Percentiles rank a stretch among this genome's conserved stretches.
Evolutionary conservation across 306 rosid genomes (phyloP).

Genomic region (Rosa lucieae): DNA sequence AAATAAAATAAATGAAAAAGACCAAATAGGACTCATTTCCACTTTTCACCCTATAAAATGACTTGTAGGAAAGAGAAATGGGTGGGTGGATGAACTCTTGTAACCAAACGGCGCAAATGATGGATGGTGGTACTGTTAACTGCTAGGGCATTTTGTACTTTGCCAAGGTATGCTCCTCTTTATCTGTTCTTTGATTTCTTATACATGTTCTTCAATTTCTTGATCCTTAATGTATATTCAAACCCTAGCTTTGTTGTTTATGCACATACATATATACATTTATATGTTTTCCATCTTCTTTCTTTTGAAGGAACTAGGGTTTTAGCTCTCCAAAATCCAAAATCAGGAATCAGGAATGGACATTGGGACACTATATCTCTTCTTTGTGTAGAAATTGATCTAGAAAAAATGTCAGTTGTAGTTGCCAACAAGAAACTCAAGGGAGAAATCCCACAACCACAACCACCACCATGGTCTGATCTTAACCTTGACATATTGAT

Average conservation of each 20-base stretch:
- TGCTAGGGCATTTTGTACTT: not conserved
- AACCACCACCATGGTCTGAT: constrained; percentile 20
- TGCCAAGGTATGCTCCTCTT: not conserved
- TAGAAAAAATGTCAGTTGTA: not conserved
- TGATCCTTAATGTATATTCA: not conserved
- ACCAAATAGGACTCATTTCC: not conserved
- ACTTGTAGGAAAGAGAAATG: not conserved
- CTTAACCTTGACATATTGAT: constrained; percentile 3
- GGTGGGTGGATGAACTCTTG: not conserved
- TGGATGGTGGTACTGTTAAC: not conserved
- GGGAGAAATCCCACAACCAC: constrained; percentile 2
- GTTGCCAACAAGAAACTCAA: not conserved
- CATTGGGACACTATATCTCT: not conserved
- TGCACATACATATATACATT: not conserved
- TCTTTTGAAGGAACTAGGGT: not conserved
- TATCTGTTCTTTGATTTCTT: not conserved
- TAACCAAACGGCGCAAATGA: not conserved
- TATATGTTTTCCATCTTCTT: not conserved
- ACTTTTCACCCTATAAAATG: not conserved
- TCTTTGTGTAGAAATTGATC: not conserved
- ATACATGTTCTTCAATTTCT: not conserved
- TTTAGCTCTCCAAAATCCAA: not conserved
- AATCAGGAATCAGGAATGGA: not conserved
- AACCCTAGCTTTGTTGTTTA: not conserved
- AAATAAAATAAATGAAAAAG: not conserved